phyloP scores from a whole-genome alignment of 164 flowering plant species.

The Stephania cephalantha region DNA sequence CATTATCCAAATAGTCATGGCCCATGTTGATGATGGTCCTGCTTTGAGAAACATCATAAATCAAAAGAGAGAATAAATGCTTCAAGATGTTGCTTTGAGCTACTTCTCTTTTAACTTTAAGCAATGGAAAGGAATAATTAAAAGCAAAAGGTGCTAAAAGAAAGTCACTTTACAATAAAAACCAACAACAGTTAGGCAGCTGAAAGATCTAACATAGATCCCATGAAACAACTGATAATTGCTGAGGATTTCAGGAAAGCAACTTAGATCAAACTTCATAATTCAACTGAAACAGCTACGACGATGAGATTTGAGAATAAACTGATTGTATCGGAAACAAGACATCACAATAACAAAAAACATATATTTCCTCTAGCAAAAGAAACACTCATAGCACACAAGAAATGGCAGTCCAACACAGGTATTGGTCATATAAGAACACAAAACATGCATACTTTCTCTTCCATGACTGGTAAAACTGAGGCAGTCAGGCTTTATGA shows the following conservation, averaged over 20 bases:
- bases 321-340: background rate
- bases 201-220: background rate
- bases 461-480: constrained; percentile 16
- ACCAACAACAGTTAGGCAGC: background rate
- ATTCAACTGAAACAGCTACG: background rate
- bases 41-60: background rate
- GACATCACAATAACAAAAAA: background rate
- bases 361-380: background rate
- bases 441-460: constrained; percentile 14
- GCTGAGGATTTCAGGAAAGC: background rate
- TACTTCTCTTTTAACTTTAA: background rate
- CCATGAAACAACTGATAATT: background rate
- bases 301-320: background rate
- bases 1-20: background rate
- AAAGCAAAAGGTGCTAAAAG: background rate
- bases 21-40: background rate
- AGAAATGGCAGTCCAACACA: constrained; percentile 3
- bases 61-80: background rate
- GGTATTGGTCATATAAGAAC: background rate
- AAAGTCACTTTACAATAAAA: background rate
- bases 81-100: background rate
- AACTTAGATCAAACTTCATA: background rate
- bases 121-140: background rate
- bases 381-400: background rate
- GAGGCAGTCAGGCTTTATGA: constrained; percentile 6